Conservation (phyloP, 2,329 filamentous ascomycete genomes). For the Colletotrichum caudatum region DNA sequence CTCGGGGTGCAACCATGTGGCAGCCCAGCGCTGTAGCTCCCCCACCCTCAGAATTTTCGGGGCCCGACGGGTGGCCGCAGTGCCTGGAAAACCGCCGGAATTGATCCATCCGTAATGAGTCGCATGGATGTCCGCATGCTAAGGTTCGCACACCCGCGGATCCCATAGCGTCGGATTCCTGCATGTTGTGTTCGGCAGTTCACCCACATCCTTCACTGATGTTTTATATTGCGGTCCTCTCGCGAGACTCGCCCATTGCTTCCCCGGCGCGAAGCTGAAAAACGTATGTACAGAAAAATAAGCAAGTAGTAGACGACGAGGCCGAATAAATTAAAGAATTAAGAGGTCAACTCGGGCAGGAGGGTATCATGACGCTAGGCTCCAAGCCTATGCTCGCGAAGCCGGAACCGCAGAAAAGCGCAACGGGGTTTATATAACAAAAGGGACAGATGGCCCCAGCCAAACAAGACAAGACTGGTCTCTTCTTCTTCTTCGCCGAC, state of each 20-base stretch:
- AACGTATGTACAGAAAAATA: conserved; percentile 18
- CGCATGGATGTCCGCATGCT: conserved; percentile 26
- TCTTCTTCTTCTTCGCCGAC: neutral
- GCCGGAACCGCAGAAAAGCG: conserved; percentile 17
- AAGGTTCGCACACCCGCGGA: conserved; percentile 26
- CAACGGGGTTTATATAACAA: conserved; percentile 9
- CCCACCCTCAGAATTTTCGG: conserved; percentile 34
- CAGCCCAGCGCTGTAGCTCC: conserved; percentile 2
- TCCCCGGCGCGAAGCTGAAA: neutral
- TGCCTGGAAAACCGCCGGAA: conserved; percentile 34
- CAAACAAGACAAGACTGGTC: conserved; percentile 11
- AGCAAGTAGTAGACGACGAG: neutral
- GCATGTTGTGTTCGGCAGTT: neutral
- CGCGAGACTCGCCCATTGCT: conserved; percentile 14
- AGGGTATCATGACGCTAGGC: conserved; percentile 37
- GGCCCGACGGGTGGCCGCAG: conserved; percentile 22
- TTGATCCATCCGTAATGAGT: conserved; percentile 33
- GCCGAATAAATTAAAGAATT: neutral
- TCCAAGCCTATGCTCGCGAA: conserved; percentile 18
- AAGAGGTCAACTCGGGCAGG: conserved; percentile 27
- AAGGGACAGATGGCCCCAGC: conserved; percentile 1
- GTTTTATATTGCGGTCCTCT: neutral
- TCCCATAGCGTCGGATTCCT: neutral
- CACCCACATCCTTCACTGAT: too few species aligned
- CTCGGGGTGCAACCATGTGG: conserved; percentile 9